Evolutionary conservation across 1,139 yeast genomes (phyloP), one percentile per base, ranked within the genome.

Genomic region (Saccharomyces hybrid): DNA sequence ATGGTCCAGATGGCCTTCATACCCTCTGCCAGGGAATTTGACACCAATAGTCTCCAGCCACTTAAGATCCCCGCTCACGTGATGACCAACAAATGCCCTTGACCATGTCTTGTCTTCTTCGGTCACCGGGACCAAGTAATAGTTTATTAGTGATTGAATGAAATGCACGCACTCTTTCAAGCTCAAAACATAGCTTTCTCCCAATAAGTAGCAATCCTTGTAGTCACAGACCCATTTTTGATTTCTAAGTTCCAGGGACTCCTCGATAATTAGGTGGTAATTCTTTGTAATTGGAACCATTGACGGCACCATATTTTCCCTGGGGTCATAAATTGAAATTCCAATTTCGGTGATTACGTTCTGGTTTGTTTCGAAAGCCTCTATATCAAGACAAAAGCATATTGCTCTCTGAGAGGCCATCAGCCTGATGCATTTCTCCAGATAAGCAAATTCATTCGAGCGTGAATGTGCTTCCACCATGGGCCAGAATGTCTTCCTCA

Each of bases 221-320:
- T 84, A 80, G 64, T 86, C 83, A 3, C 86, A 81, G 1, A 87
- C 90, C 64, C 63, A 86, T 34, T 73, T 66, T 1, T 86, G 84
- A 66, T 87, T 88, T 32, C 72, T 67, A 27, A 71, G 61, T 14
- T 71, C 61, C 47, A 71, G 57, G 56, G 77, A 63, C 61, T 86
- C 95, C 51, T 73, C 65, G 3, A 84, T 75, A 16, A 84, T 73
- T 34, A 84, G 75, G 64, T 88, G 96, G 54, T 77, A 71, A 50
- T 77, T 78, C 20, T 73, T 69, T 48, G 70, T 49, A 48, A 58
- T 51, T 9, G 70, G 71, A 23, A 64, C 63, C 32, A 66, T 56
- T 3, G 70, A 56, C 5, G 44, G 44, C 32, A 55, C 57, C 11
- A 56, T 14, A 54, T 65, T 67, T 49, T 70, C 75, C 25, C 75